Percentiles rank a stretch among this genome's conserved stretches.
Conservation (phyloP, 1,284 basidiomycete species). For the Tilletia horrida region DNA sequence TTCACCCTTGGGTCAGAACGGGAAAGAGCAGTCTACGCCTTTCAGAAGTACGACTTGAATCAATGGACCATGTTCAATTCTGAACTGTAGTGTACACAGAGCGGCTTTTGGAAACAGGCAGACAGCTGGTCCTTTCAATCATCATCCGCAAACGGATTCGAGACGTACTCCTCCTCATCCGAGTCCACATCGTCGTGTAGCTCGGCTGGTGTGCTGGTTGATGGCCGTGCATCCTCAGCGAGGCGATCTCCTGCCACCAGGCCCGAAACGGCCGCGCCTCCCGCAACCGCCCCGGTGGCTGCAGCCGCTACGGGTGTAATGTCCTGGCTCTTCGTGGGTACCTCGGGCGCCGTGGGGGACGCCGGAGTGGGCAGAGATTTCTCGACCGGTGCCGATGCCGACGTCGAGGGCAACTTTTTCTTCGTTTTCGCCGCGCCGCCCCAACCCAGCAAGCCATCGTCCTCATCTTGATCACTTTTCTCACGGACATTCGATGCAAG, state of each 20-base stretch:
- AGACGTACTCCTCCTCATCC: conserved; percentile 45
- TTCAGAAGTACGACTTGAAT: no score
- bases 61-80: no score
- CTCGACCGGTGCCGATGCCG: conserved; percentile 9
- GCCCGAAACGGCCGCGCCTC: conserved; percentile 10
- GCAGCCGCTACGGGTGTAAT: neutral
- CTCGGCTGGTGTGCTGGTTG: conserved; percentile 9
- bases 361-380: conserved; percentile 13
- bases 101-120: no score
- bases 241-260: conserved; percentile 10
- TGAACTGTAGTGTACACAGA: no score
- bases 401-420: conserved; percentile 15
- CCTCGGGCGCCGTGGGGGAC: neutral
- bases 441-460: conserved; percentile 18
- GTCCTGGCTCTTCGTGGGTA: neutral
- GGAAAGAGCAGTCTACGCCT: no score
- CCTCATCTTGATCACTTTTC: conserved; percentile 3
- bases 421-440: conserved; percentile 15
- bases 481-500: neutral
- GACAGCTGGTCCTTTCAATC: conserved; percentile 22
- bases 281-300: conserved; percentile 17
- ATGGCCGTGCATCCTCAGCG: conserved; percentile 9
- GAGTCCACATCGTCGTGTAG: conserved; percentile 29
- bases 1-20: no score
- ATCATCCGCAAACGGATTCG: conserved; percentile 48